Conservation (phyloP, 768 basidiomycete species). For the Calocybe indica region DNA sequence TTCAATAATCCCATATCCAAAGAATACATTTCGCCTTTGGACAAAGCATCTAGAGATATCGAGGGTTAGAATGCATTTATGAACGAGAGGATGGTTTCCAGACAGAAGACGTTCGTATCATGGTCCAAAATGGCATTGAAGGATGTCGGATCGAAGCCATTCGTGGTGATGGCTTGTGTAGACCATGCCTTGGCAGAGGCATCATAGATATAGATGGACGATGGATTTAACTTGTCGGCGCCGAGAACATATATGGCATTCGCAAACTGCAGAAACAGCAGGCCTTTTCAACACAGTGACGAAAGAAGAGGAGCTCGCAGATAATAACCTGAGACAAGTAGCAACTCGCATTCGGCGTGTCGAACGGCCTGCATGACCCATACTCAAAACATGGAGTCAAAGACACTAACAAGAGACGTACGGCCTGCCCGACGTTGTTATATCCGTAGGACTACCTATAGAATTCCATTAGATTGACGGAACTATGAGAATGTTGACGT, state of each 20-base stretch:
- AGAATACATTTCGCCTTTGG: constrained; percentile 55
- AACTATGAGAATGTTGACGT: constrained; percentile 5
- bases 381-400: neutral
- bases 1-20: constrained; percentile 67
- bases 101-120: constrained; percentile 90
- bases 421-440: constrained; percentile 75
- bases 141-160: constrained; percentile 54
- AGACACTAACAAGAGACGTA: constrained; percentile 29
- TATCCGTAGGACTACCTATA: constrained; percentile 54
- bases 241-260: constrained; percentile 85
- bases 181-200: constrained; percentile 72
- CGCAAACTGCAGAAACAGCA: constrained; percentile 44
- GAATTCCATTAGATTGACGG: constrained; percentile 6
- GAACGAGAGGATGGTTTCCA: constrained; percentile 12
- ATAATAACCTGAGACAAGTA: constrained; percentile 59
- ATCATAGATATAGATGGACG: constrained; percentile 77
- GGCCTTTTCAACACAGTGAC: neutral
- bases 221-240: constrained; percentile 65
- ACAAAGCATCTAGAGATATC: constrained; percentile 53
- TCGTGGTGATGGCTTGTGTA: constrained; percentile 53
- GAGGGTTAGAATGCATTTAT: constrained; percentile 1
- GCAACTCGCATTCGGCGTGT: constrained; percentile 58
- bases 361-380: constrained; percentile 46
- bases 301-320: too few species aligned
- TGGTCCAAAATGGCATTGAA: constrained; percentile 83